phyloP scores from a whole-genome alignment of 495 filamentous ascomycete genomes.

The Glonium stellatum region DNA sequence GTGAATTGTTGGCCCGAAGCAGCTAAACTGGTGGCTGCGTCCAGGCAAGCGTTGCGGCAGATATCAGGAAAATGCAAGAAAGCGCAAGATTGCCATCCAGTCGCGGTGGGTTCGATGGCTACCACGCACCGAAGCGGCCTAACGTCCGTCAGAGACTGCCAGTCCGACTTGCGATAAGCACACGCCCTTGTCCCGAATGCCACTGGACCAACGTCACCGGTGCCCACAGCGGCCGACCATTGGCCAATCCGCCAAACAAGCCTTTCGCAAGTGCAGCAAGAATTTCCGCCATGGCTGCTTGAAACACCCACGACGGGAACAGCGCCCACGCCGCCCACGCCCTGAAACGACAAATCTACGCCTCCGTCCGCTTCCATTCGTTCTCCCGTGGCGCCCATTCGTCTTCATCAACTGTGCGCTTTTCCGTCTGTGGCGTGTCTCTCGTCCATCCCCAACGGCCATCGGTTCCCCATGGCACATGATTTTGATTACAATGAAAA shows the following conservation, averaged over 20 bases:
- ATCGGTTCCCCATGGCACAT: too few relatives aligned
- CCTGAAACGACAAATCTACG: not conserved
- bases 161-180: not conserved
- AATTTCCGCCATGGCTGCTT: not conserved
- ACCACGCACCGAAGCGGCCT: too few relatives aligned
- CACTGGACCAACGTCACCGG: not conserved
- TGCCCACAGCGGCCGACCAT: too few relatives aligned
- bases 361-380: too few relatives aligned
- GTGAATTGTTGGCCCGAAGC: not conserved
- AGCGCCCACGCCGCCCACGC: not conserved
- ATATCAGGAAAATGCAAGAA: not conserved
- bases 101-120: too few relatives aligned
- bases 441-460: too few relatives aligned
- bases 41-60: not conserved
- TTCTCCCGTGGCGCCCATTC: too few relatives aligned
- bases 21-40: not conserved
- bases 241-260: slow-evolving; percentile 1
- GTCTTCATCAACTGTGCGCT: too few relatives aligned
- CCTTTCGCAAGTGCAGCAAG: not conserved
- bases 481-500: too few relatives aligned
- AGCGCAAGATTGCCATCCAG: slow-evolving; percentile 4
- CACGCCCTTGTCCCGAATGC: not conserved
- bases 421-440: too few relatives aligned
- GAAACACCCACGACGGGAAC: not conserved
- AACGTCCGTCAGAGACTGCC: not conserved